These are phyloP conservation scores for Ostreobium quekettii DNA, from an alignment of 139 green algal species.

Conservation along the genomic window DNA sequence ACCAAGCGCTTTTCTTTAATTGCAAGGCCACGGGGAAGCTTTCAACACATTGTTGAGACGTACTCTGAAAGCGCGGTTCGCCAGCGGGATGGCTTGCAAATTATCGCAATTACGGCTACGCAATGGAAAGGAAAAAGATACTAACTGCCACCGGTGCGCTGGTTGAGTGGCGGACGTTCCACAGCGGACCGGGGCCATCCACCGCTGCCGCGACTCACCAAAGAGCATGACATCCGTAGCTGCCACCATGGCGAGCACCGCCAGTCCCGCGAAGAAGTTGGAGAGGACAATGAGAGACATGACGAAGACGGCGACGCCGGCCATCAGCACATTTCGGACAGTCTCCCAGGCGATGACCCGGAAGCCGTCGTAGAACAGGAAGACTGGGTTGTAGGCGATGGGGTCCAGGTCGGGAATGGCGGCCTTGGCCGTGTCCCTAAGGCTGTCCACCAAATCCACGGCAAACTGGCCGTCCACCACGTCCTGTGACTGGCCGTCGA, in stretches of 20 bases:
- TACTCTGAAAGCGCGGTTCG: too few relatives aligned
- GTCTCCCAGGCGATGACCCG: slow-evolving; percentile 30
- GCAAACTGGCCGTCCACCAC: slow-evolving; percentile 14
- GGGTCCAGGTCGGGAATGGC: slow-evolving; percentile 13
- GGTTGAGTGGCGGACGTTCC: too few relatives aligned
- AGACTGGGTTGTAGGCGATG: slow-evolving; percentile 21
- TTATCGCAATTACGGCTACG: too few relatives aligned
- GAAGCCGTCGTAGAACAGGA: slow-evolving; percentile 45
- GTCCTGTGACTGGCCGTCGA: slow-evolving; percentile 6
- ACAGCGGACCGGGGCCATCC: neutral
- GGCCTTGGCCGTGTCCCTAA: slow-evolving; percentile 1
- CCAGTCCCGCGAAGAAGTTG: slow-evolving; percentile 26
- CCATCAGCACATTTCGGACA: slow-evolving; percentile 36
- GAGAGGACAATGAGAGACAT: slow-evolving; percentile 37
- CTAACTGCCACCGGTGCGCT: too few relatives aligned
- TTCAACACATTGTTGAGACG: too few relatives aligned
- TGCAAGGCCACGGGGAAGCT: too few relatives aligned
- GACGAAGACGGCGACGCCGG: slow-evolving; percentile 24
- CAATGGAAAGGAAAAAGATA: too few relatives aligned
- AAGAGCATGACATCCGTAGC: slow-evolving; percentile 36
- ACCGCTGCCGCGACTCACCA: neutral
- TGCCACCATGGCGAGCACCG: slow-evolving; percentile 28
- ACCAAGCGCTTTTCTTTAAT: too few relatives aligned
- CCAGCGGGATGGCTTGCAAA: too few relatives aligned
- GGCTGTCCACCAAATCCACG: slow-evolving; percentile 17